Evolutionary conservation across 2,329 filamentous ascomycete genomes (phyloP).

Genomic region (Plenodomus tracheiphilus): DNA sequence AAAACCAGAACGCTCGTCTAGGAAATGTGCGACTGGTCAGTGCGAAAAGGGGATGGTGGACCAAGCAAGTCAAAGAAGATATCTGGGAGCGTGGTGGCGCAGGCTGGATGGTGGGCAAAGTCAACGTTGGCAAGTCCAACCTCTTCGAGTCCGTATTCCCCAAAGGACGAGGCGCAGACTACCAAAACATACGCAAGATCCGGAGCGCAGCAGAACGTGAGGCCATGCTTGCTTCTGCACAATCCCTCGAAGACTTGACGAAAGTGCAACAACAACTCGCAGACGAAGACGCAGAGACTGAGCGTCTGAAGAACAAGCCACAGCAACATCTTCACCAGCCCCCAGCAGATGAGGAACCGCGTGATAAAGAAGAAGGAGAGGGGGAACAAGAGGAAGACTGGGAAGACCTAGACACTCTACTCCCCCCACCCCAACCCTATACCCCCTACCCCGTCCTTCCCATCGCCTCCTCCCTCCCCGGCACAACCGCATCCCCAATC

Average conservation of each 20-base stretch:
- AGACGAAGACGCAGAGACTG: slow-evolving; percentile 36
- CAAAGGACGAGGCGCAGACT: slow-evolving; percentile 57
- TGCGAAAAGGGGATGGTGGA: slow-evolving; percentile 88
- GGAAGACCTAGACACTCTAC: slow-evolving; percentile 53
- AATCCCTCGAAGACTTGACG: slow-evolving; percentile 30
- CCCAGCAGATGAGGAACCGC: slow-evolving; percentile 13
- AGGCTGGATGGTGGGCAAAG: slow-evolving; percentile 96
- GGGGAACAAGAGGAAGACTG: slow-evolving; percentile 32
- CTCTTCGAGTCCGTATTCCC: slow-evolving; percentile 88
- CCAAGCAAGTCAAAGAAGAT: slow-evolving; percentile 78
- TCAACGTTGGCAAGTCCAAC: slow-evolving; percentile 95
- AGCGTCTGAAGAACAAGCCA: slow-evolving; percentile 21
- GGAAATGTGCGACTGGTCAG: slow-evolving; percentile 89
- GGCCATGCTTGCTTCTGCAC: slow-evolving; percentile 31
- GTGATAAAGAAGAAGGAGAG: slow-evolving; percentile 23
- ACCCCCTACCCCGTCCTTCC: slow-evolving; percentile 82
- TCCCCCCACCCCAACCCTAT: slow-evolving; percentile 76
- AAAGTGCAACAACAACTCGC: slow-evolving; percentile 34
- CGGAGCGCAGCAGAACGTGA: slow-evolving; percentile 39
- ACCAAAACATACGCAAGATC: slow-evolving; percentile 40
- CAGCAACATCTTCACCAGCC: slow-evolving; percentile 25
- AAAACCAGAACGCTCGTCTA: slow-evolving; percentile 72
- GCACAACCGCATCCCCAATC: slow-evolving; percentile 94
- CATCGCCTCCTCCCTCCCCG: slow-evolving; percentile 80
- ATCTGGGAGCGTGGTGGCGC: slow-evolving; percentile 83